Conservation (phyloP, 2,329 filamentous ascomycete species). For the Pseudogymnoascus sp. region DNA sequence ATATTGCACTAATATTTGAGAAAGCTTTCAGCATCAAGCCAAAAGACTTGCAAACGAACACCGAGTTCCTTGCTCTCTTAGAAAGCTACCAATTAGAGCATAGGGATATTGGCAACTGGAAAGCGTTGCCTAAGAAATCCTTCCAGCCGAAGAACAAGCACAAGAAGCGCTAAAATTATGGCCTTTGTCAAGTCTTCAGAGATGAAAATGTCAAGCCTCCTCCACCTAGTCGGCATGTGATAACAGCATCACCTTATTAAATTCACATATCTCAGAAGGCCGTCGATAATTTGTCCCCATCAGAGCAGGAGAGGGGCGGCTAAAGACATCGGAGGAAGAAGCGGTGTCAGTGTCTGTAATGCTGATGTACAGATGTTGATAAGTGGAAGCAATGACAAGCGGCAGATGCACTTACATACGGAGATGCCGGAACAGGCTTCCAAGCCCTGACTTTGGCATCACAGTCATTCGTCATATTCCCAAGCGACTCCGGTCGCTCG, state of each 20-base stretch:
- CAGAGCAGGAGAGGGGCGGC: too few relatives aligned
- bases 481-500: not conserved
- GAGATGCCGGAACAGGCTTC: not conserved
- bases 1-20: conserved; percentile 17
- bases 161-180: not conserved
- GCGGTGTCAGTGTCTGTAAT: not conserved
- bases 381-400: not conserved
- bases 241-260: too few relatives aligned
- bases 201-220: not conserved
- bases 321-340: not conserved
- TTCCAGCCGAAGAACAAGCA: conserved; percentile 9
- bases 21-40: conserved; percentile 22
- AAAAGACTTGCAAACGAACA: conserved; percentile 23
- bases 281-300: too few relatives aligned
- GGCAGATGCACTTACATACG: not conserved
- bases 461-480: not conserved
- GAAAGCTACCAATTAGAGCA: conserved; percentile 4
- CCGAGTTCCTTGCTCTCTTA: conserved; percentile 12
- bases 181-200: not conserved
- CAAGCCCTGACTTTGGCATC: not conserved
- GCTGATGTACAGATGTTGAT: too few relatives aligned
- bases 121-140: conserved; percentile 7
- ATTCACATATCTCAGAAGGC: too few relatives aligned
- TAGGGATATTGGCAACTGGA: conserved; percentile 9
- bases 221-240: not conserved